A percentile compares a stretch with the other conserved stretches of the same genome.
Evolutionary conservation across 768 basidiomycete genomes (phyloP).

Genomic region (Trametes meyenii): DNA sequence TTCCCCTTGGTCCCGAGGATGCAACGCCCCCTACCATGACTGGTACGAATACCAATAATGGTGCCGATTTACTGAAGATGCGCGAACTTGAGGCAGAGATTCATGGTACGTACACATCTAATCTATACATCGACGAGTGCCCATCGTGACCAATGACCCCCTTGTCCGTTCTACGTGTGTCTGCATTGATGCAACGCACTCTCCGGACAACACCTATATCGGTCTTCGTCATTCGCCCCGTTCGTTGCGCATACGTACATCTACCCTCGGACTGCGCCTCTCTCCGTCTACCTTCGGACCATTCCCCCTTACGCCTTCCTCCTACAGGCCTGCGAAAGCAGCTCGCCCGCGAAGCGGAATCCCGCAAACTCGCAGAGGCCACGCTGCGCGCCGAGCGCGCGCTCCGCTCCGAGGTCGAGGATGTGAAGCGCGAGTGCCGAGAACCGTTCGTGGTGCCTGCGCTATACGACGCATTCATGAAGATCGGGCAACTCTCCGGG

Average conservation of each 20-base stretch:
- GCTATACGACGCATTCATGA: constrained; percentile 36
- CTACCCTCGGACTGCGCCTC: not conserved
- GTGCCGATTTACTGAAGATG: constrained; percentile 1
- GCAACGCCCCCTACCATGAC: constrained; percentile 14
- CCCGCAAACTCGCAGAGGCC: constrained; percentile 28
- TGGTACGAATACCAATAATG: constrained; percentile 3
- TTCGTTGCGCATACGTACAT: not conserved
- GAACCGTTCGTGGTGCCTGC: constrained; percentile 37
- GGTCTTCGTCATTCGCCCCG: not conserved
- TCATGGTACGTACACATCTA: constrained; percentile 19
- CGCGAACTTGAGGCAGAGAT: constrained; percentile 22
- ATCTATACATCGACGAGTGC: not conserved
- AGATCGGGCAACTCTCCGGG: constrained; percentile 31
- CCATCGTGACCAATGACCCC: constrained; percentile 1
- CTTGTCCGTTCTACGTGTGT: not conserved
- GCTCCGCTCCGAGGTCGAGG: constrained; percentile 28
- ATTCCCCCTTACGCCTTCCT: not conserved
- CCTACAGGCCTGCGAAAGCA: constrained; percentile 26
- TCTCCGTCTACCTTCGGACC: not conserved
- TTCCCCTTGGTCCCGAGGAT: constrained; percentile 14
- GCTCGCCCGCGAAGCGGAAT: constrained; percentile 23
- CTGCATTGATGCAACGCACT: not conserved
- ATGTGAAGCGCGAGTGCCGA: constrained; percentile 31
- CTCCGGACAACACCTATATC: not conserved
- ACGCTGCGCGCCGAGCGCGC: constrained; percentile 30